Evolutionary conservation across 2,329 filamentous ascomycete genomes (phyloP).

Genomic region (Claviceps citrina): DNA sequence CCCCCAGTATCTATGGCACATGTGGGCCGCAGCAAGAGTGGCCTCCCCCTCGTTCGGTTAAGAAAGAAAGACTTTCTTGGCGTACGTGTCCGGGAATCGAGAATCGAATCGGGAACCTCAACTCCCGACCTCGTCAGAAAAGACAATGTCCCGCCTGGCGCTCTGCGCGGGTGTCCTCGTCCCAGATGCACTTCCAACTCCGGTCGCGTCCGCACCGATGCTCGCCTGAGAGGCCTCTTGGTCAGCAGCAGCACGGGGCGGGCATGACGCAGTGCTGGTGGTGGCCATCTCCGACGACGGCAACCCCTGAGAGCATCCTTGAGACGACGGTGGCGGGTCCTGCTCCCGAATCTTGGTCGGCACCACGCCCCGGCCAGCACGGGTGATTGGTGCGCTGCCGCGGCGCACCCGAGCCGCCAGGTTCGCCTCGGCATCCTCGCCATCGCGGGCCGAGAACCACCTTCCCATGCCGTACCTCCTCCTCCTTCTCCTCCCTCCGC

Average conservation of each 20-base stretch:
- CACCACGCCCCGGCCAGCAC: slow-evolving; percentile 1
- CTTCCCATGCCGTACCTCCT: background rate
- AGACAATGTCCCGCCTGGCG: slow-evolving; percentile 5
- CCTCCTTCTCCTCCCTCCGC: background rate
- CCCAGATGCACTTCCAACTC: background rate
- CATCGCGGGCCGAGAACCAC: background rate
- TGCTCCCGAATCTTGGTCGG: slow-evolving; percentile 2
- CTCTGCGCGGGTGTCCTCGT: slow-evolving; percentile 1
- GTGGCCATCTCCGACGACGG: too few species aligned
- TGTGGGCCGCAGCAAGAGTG: too few species aligned
- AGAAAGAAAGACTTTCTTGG: too few species aligned
- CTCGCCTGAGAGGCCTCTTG: background rate
- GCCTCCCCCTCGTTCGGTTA: too few species aligned
- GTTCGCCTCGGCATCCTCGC: slow-evolving; percentile 1
- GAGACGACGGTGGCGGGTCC: too few species aligned
- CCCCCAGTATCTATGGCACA: too few species aligned
- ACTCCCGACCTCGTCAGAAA: slow-evolving; percentile 2
- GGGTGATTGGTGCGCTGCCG: slow-evolving; percentile 2
- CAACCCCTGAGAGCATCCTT: too few species aligned
- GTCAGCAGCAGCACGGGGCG: background rate
- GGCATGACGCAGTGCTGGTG: too few species aligned
- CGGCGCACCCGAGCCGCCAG: slow-evolving; percentile 3
- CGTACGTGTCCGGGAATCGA: too few species aligned
- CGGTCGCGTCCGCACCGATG: too few species aligned
- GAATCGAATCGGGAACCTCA: background rate